phyloP scores from a whole-genome alignment of 2,329 filamentous ascomycete species.

The Aureobasidium subglaciale region DNA sequence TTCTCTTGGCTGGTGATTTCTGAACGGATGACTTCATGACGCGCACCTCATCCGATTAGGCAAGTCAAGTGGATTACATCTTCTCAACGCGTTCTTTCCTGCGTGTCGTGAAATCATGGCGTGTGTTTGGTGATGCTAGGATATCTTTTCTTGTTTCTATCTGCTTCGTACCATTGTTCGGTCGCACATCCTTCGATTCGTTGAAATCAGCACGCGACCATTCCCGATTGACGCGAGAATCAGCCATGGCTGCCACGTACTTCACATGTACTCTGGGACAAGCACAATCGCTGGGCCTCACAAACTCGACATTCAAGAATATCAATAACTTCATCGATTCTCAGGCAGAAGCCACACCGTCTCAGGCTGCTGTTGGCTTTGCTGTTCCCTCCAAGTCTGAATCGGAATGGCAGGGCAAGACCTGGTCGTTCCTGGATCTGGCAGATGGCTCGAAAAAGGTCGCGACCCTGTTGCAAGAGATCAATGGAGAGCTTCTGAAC shows the following conservation, averaged over 20 bases:
- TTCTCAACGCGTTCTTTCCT: conserved; percentile 6
- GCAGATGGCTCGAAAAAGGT: conserved; percentile 30
- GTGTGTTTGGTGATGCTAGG: conserved; percentile 7
- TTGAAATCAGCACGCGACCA: background rate
- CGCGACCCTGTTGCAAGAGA: conserved; percentile 27
- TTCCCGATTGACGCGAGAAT: background rate
- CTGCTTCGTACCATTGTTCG: background rate
- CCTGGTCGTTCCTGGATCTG: conserved; percentile 29
- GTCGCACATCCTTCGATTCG: background rate
- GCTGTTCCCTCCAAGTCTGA: conserved; percentile 27
- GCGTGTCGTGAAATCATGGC: conserved; percentile 7
- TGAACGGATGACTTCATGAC: conserved; percentile 5
- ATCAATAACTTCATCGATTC: conserved; percentile 46
- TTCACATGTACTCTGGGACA: conserved; percentile 57
- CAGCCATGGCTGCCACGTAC: conserved; percentile 38
- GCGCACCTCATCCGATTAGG: background rate
- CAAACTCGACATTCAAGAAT: conserved; percentile 34
- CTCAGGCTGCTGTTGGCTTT: conserved; percentile 46
- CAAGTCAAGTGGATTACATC: background rate
- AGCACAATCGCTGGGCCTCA: conserved; percentile 34
- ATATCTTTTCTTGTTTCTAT: background rate
- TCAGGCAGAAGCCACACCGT: conserved; percentile 35
- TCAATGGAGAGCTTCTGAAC: conserved; percentile 17
- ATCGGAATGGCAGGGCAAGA: conserved; percentile 23
- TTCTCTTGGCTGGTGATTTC: conserved; percentile 1